These are phyloP conservation scores for Amauroascus niger DNA, from an alignment of 2,329 filamentous ascomycete species.

Conservation along the genomic window DNA sequence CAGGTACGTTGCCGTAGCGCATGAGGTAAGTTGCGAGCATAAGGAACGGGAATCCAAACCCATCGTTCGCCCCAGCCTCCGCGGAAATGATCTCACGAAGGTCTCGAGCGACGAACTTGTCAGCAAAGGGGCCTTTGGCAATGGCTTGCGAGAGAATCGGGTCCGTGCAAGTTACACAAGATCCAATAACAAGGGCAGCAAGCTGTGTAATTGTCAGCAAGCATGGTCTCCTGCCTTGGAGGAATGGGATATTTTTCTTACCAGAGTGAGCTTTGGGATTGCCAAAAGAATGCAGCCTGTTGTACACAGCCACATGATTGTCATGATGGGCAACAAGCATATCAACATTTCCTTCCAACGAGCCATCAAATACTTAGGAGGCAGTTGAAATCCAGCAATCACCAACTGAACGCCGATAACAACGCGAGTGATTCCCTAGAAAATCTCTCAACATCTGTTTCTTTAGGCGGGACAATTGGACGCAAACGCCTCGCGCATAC, in stretches of 20 bases:
- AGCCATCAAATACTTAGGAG: slow-evolving; percentile 44
- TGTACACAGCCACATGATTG: slow-evolving; percentile 52
- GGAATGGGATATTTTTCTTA: slow-evolving; percentile 16
- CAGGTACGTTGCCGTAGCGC: slow-evolving; percentile 41
- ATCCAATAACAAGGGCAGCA: slow-evolving; percentile 48
- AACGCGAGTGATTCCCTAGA: slow-evolving; percentile 44
- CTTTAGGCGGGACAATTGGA: neutral
- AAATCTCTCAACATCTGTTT: neutral
- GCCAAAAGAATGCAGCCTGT: slow-evolving; percentile 47
- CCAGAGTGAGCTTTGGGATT: slow-evolving; percentile 46
- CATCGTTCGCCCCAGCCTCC: slow-evolving; percentile 54
- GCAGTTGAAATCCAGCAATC: slow-evolving; percentile 54
- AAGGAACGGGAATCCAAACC: slow-evolving; percentile 53
- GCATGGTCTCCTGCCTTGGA: neutral
- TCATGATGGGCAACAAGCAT: slow-evolving; percentile 51
- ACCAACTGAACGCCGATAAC: slow-evolving; percentile 55
- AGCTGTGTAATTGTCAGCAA: slow-evolving; percentile 26
- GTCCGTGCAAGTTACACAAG: slow-evolving; percentile 54
- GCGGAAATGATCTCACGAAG: slow-evolving; percentile 54
- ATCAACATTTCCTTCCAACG: slow-evolving; percentile 48
- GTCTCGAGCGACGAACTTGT: slow-evolving; percentile 50
- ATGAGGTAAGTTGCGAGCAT: slow-evolving; percentile 50
- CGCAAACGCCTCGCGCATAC: slow-evolving; percentile 22
- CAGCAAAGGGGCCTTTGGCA: slow-evolving; percentile 53
- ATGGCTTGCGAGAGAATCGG: slow-evolving; percentile 54